Evolutionary conservation across 441 rosid species (phyloP).

Genomic region (Gossypium schwendimanii): DNA sequence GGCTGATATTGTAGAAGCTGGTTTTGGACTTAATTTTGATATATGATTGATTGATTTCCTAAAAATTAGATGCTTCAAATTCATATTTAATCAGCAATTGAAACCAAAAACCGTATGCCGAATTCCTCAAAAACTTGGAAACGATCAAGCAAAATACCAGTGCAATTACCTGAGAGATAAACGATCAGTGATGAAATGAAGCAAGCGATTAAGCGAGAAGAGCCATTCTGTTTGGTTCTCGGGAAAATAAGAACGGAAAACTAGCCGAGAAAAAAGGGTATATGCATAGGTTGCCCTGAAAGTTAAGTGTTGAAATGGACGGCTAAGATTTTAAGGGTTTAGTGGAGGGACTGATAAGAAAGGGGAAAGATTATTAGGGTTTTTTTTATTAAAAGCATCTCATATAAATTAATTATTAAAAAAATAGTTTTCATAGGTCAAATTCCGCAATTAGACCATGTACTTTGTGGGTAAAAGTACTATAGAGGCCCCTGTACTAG

Average conservation of each 20-base stretch:
- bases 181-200: background rate
- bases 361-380: background rate
- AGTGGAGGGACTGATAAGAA: background rate
- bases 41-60: constrained; percentile 30
- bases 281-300: background rate
- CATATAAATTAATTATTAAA: too few species aligned
- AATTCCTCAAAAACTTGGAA: background rate
- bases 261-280: background rate
- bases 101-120: background rate
- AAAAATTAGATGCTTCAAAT: constrained; percentile 39
- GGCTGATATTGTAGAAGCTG: constrained; percentile 20
- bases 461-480: too few species aligned
- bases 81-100: background rate
- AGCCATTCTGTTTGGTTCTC: background rate
- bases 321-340: background rate
- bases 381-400: background rate
- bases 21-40: constrained; percentile 29
- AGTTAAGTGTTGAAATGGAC: background rate
- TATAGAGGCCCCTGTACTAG: too few species aligned
- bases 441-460: too few species aligned
- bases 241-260: background rate
- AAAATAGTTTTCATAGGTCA: too few species aligned
- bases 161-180: constrained; percentile 5
- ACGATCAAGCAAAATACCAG: background rate
- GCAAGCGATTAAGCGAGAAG: background rate